These are phyloP conservation scores for Gossypium davidsonii DNA, from an alignment of 441 rosid species.

Conservation along the genomic window DNA sequence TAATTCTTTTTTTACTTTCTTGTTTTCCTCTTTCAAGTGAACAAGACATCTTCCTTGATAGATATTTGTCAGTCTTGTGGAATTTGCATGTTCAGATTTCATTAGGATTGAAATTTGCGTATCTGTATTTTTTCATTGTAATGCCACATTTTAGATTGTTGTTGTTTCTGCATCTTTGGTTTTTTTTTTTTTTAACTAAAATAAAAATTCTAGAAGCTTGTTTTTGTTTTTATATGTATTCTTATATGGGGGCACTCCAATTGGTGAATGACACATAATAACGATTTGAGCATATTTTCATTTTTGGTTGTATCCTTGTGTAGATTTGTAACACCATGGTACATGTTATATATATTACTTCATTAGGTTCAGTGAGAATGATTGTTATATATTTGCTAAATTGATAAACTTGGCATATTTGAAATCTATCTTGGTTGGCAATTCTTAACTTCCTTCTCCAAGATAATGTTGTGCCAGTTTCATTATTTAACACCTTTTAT, in stretches of 20 bases:
- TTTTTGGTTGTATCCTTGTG: background rate
- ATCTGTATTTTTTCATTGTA: background rate
- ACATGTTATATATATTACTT: background rate
- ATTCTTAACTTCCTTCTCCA: background rate
- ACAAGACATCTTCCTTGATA: background rate
- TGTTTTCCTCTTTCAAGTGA: background rate
- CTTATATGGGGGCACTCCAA: background rate
- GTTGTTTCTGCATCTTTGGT: background rate
- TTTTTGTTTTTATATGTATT: background rate
- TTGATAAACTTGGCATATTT: background rate
- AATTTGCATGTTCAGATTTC: background rate
- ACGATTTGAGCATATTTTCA: background rate
- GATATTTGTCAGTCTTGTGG: background rate
- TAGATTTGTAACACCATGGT: background rate
- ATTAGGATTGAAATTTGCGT: background rate
- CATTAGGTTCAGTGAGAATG: background rate
- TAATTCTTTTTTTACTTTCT: background rate
- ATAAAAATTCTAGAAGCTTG: background rate
- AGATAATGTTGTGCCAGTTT: background rate
- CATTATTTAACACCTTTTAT: background rate
- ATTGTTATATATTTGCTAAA: background rate
- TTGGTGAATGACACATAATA: background rate
- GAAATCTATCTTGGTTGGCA: background rate
- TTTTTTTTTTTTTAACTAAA: background rate
- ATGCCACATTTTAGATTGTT: background rate